phyloP scores from a whole-genome alignment of 1,139 yeast species.

The Barnettozyma hawaiiensis region DNA sequence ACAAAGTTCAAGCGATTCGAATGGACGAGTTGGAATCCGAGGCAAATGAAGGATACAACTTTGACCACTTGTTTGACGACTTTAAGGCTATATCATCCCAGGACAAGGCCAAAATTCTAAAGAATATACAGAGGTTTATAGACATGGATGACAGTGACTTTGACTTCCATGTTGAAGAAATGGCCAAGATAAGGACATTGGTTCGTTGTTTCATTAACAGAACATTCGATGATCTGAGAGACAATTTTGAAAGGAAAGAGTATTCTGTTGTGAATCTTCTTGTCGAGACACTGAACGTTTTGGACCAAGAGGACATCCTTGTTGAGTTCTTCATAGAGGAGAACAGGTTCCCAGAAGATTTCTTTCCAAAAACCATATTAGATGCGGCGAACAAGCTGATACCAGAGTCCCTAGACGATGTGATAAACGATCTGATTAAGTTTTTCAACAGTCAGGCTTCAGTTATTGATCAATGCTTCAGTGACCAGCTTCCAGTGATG shows the following conservation, averaged over 20 bases:
- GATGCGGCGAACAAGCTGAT: constrained; percentile 29
- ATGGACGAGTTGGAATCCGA: not conserved
- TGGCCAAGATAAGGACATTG: constrained; percentile 12
- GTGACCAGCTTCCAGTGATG: constrained; percentile 31
- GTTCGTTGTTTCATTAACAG: constrained; percentile 14
- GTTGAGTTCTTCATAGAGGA: constrained; percentile 43
- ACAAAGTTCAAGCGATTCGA: constrained; percentile 6
- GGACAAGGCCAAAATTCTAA: constrained; percentile 21
- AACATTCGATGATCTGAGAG: constrained; percentile 51
- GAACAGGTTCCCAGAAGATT: constrained; percentile 36
- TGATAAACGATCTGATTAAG: constrained; percentile 23
- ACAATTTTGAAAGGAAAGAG: constrained; percentile 49
- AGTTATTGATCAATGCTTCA: constrained; percentile 31
- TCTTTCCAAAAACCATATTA: constrained; percentile 27
- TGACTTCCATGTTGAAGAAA: constrained; percentile 7
- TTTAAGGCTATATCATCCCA: constrained; percentile 17
- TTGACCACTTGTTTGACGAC: constrained; percentile 14
- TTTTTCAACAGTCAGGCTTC: constrained; percentile 30
- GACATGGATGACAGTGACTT: constrained; percentile 21
- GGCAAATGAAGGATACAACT: constrained; percentile 8
- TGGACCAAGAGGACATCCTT: constrained; percentile 38
- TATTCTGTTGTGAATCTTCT: constrained; percentile 34
- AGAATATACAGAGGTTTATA: constrained; percentile 16
- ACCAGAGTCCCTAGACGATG: constrained; percentile 24
- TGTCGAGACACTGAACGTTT: constrained; percentile 34